phyloP scores from a whole-genome alignment of 352 stramenopile genomes.

The Phytophthora foliorum region DNA sequence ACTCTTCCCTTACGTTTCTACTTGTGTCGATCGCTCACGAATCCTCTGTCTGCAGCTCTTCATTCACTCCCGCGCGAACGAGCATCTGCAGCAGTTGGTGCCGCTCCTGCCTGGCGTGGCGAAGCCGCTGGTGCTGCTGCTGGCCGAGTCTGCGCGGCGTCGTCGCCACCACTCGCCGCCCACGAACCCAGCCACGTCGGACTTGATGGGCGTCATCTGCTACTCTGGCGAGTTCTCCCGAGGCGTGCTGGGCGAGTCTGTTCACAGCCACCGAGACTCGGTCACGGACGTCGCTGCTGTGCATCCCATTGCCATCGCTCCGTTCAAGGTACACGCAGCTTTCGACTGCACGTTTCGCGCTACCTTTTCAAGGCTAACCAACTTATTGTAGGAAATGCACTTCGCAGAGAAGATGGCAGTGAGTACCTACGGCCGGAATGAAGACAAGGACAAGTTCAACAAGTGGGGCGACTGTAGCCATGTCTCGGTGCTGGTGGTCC shows the following conservation, averaged over 20 bases:
- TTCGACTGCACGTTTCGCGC: not conserved
- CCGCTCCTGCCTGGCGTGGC: conserved; percentile 74
- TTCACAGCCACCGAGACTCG: conserved; percentile 57
- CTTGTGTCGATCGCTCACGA: not conserved
- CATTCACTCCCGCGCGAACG: conserved; percentile 63
- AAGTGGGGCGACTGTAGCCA: conserved; percentile 15
- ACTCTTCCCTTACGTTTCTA: not conserved
- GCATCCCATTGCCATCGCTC: conserved; percentile 58
- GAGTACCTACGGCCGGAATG: conserved; percentile 56
- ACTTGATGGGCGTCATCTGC: conserved; percentile 64
- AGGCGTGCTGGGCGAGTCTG: conserved; percentile 54
- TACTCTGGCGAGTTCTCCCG: conserved; percentile 63
- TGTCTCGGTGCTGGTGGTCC: conserved; percentile 33
- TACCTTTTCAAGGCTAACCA: not conserved
- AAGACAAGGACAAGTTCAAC: conserved; percentile 23
- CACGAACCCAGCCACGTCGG: conserved; percentile 56
- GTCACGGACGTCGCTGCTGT: conserved; percentile 51
- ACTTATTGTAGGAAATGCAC: conserved; percentile 65
- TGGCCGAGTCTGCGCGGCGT: conserved; percentile 64
- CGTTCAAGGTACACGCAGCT: conserved; percentile 55
- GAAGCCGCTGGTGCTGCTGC: conserved; percentile 60
- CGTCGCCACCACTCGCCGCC: conserved; percentile 24
- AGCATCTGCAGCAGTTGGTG: conserved; percentile 82
- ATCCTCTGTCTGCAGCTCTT: conserved; percentile 46
- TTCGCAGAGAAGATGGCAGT: conserved; percentile 73